A percentile compares a stretch with the other conserved stretches of the same genome.
phyloP scores from a whole-genome alignment of 1,139 yeast genomes.

The Magnusiomyces tetraspermus region DNA sequence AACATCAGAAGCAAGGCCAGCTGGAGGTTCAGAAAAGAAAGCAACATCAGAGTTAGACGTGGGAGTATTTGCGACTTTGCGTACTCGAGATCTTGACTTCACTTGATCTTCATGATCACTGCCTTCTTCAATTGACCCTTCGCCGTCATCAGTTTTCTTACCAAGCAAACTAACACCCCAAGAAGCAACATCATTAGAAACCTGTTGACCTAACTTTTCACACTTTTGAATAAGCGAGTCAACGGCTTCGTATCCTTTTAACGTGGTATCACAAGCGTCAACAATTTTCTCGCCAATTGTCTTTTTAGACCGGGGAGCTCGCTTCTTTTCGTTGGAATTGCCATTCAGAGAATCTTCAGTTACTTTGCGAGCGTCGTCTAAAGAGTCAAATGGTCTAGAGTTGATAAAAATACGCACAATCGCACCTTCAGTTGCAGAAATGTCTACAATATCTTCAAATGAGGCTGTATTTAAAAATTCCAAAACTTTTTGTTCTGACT shows the following conservation, averaged over 20 bases:
- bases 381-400: slow-evolving; percentile 57
- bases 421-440: slow-evolving; percentile 61
- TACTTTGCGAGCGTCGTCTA: slow-evolving; percentile 49
- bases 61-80: background rate
- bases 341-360: slow-evolving; percentile 26
- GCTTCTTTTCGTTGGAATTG: slow-evolving; percentile 25
- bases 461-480: slow-evolving; percentile 74
- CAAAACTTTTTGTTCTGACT: slow-evolving; percentile 41
- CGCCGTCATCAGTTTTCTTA: slow-evolving; percentile 34
- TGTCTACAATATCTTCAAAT: slow-evolving; percentile 66
- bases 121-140: slow-evolving; percentile 30
- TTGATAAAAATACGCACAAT: slow-evolving; percentile 53
- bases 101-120: slow-evolving; percentile 14
- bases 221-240: slow-evolving; percentile 82
- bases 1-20: slow-evolving; percentile 50
- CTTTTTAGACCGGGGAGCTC: slow-evolving; percentile 35
- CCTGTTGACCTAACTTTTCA: slow-evolving; percentile 61
- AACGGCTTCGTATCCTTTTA: slow-evolving; percentile 87
- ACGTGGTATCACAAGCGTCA: slow-evolving; percentile 56
- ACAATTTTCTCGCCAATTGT: slow-evolving; percentile 67
- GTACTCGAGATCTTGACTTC: background rate
- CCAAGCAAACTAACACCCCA: slow-evolving; percentile 83
- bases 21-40: slow-evolving; percentile 62
- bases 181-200: slow-evolving; percentile 59
- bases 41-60: background rate